Base-by-base conservation (phyloP, 2,329 filamentous ascomycete species). In the Epichloe hybrida region DNA sequence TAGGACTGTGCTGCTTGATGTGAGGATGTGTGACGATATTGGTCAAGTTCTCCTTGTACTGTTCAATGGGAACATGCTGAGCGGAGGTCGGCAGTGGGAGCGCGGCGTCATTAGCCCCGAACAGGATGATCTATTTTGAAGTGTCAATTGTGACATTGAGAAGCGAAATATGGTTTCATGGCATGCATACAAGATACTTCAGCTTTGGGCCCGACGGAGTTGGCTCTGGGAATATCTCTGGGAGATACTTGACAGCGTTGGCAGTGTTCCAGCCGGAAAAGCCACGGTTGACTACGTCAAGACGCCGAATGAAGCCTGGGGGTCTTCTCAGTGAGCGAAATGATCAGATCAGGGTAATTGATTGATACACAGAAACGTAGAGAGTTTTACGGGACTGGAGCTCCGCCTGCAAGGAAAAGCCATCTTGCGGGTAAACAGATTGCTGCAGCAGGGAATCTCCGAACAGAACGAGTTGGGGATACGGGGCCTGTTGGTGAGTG, bases 51-150 rank as follows among this genome's bases (percentile, higher is more conserved):
- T 76, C 68, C 63, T 79, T 81, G 71, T 88, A 97, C 53, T 80
- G 69, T 1, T 83, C 75, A n/a, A 95, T 66, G 1, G 87, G 79
- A 7, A 97, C 78, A 64, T 91, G 81, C 66, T 97, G 93, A 9
- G 73, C 72, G 48, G 79, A 81, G 4, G 73, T 72, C 4, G 76
- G 72, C 38, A 77, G 70, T 3, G 80, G 76, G 3, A 94, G 66
- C 50, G 82, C 82, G 3, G 91, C 84, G 66, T 97, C 93, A 63
- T 98, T 97, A 58, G 93, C 88, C 17, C 93, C 93, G 53, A 96
- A 82, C 57, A 95, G 83, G 52, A 95, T 69, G 39, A 85, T 72
- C 85, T 89, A 17, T 21, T 9, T 17, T 15, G 13, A 45, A 38
- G 11, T 45, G 41, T n/a, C 43, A 42, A 41, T 42, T 37, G 31